Evolutionary conservation across 2,329 filamentous ascomycete species (phyloP).

Genomic region (Cladosporium sp.): DNA sequence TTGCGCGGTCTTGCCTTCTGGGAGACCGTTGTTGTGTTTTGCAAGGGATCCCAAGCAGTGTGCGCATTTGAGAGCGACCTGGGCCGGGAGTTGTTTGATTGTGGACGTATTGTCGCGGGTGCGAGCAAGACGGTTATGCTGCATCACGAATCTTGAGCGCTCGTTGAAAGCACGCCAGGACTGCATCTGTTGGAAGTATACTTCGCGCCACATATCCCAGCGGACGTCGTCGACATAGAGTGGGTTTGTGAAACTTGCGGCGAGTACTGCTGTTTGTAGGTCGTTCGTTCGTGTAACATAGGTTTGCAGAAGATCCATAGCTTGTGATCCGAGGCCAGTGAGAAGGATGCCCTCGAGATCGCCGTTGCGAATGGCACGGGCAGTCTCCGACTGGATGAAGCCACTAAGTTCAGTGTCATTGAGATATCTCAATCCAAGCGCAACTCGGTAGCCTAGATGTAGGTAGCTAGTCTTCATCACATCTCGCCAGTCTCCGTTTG

Average conservation of each 20-base stretch:
- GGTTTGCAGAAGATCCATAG: slow-evolving; percentile 73
- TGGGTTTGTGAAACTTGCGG: slow-evolving; percentile 72
- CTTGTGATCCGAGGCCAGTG: slow-evolving; percentile 71
- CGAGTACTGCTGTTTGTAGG: slow-evolving; percentile 75
- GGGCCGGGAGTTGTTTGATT: slow-evolving; percentile 64
- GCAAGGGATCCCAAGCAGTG: slow-evolving; percentile 67
- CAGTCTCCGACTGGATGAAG: slow-evolving; percentile 56
- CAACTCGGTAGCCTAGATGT: slow-evolving; percentile 72
- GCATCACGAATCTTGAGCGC: slow-evolving; percentile 75
- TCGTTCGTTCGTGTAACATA: slow-evolving; percentile 77
- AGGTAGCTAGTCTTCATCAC: slow-evolving; percentile 74
- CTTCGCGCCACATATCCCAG: slow-evolving; percentile 75
- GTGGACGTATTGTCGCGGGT: slow-evolving; percentile 65
- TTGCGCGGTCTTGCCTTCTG: slow-evolving; percentile 16
- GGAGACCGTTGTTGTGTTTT: slow-evolving; percentile 41
- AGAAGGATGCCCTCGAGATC: slow-evolving; percentile 78
- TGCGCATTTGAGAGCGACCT: slow-evolving; percentile 74
- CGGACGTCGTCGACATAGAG: slow-evolving; percentile 76
- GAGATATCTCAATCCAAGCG: slow-evolving; percentile 73
- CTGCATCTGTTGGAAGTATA: slow-evolving; percentile 71
- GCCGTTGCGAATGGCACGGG: slow-evolving; percentile 63
- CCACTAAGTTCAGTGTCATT: slow-evolving; percentile 51
- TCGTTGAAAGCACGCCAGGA: slow-evolving; percentile 70
- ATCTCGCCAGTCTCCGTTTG: slow-evolving; percentile 72
- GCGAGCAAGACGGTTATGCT: slow-evolving; percentile 68